Base-by-base conservation (phyloP, 768 basidiomycete species). In the Tylopilus intermedius region DNA sequence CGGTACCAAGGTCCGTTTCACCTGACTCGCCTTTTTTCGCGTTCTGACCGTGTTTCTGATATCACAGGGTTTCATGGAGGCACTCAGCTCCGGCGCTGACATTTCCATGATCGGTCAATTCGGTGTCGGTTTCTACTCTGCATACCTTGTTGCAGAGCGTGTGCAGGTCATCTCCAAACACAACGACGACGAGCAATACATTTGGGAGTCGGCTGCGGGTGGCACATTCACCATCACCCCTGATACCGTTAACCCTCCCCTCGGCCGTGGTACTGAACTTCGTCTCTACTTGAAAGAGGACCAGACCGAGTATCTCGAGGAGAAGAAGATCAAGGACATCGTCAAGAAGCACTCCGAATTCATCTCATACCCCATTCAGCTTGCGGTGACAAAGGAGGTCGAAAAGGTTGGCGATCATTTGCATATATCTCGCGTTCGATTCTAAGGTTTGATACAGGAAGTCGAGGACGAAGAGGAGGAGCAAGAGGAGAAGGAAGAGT, bases 291-390 rank as follows among this genome's bases (percentile, higher is more conserved):
- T 99, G 72, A 98, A 99, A 81, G 96, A 98, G 71, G 96, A 99
- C 72, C 93, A 98, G 76, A 85, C 90, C 57, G 96, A 98, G 74
- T 98, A 97, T 77, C 83, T 97, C 43, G 95, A 99, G 79, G 95
- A 99, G 84, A 96, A 96, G 82, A 86, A 86, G 73, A 90, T 98
- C 81, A 95, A 94, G 81, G 96, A 98, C 62, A 91, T 95, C 62
- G 95, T 99, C 71, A 98, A 99, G 83, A 98, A 98, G 80, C 95
- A 99, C 81, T 98, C 95, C 66, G 95, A 99, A 77, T 98, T 98
- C 79, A 99, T 98, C 75, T 97, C 94, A 29, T 98, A 98, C 78
- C 96, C 96, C 59, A 99, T 98, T 68, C 94, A 98, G 70, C 83
- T 99, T 58, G 92, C 92, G 46, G 94, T 97, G 55, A 92, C 91